Conservation (phyloP, 192 early-diverging fungal species). For the Lunasporangiospora selenospora region DNA sequence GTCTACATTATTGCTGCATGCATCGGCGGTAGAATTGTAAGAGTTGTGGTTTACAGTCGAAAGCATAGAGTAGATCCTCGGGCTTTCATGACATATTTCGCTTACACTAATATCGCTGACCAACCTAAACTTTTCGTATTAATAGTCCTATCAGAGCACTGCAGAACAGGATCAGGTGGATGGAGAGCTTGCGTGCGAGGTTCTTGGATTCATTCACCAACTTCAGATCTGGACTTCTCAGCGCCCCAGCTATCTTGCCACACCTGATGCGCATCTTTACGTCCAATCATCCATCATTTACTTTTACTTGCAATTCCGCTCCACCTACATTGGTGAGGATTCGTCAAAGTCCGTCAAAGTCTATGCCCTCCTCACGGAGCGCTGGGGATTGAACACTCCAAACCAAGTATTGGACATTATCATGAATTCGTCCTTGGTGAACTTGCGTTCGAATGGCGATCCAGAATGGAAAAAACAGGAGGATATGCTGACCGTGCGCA, state of each 20-base stretch:
- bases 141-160: slow-evolving; percentile 71
- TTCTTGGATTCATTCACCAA: slow-evolving; percentile 73
- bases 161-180: slow-evolving; percentile 83
- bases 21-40: slow-evolving; percentile 72
- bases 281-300: slow-evolving; percentile 84
- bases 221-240: slow-evolving; percentile 57
- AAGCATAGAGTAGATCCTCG: too few species aligned
- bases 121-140: slow-evolving; percentile 10
- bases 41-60: too few species aligned
- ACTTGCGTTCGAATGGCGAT: slow-evolving; percentile 37
- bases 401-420: slow-evolving; percentile 65
- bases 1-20: slow-evolving; percentile 77
- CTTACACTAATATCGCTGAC: too few species aligned
- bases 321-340: slow-evolving; percentile 82
- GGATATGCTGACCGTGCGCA: slow-evolving; percentile 48
- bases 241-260: slow-evolving; percentile 56
- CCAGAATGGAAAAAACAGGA: slow-evolving; percentile 38
- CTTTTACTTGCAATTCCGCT: slow-evolving; percentile 79
- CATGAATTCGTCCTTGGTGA: slow-evolving; percentile 53
- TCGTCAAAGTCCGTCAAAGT: slow-evolving; percentile 65
- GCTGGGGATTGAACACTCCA: slow-evolving; percentile 74
- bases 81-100: too few species aligned
- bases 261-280: slow-evolving; percentile 60
- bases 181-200: slow-evolving; percentile 74
- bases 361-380: slow-evolving; percentile 66